These are phyloP conservation scores for Elsinoe ampelina DNA, from an alignment of 2,329 filamentous ascomycete species.

Conservation along the genomic window DNA sequence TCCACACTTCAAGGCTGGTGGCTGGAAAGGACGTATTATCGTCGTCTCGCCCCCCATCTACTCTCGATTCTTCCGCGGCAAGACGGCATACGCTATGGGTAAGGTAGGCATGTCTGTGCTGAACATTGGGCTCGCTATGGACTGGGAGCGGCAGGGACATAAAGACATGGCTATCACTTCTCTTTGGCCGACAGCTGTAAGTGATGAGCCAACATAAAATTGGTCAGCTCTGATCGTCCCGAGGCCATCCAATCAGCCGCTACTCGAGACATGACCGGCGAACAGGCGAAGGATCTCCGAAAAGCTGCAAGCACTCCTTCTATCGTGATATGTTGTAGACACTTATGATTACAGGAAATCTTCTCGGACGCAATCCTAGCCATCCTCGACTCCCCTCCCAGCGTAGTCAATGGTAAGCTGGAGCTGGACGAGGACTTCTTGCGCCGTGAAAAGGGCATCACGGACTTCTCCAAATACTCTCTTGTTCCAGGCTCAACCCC, in stretches of 20 bases:
- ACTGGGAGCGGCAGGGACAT: slow-evolving; percentile 59
- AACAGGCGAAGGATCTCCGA: slow-evolving; percentile 47
- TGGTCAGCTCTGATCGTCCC: background rate
- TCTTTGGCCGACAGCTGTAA: slow-evolving; percentile 69
- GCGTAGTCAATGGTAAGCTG: slow-evolving; percentile 59
- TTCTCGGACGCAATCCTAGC: slow-evolving; percentile 72
- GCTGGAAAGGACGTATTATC: slow-evolving; percentile 53
- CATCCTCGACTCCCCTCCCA: slow-evolving; percentile 53
- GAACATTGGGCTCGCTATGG: slow-evolving; percentile 74
- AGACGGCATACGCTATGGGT: slow-evolving; percentile 70
- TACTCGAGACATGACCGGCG: slow-evolving; percentile 45
- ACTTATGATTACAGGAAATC: slow-evolving; percentile 42
- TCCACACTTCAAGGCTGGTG: slow-evolving; percentile 49
- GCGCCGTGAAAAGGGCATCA: slow-evolving; percentile 51
- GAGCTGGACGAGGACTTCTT: slow-evolving; percentile 76
- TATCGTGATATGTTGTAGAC: background rate
- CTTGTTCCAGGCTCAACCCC: slow-evolving; percentile 56
- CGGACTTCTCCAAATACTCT: slow-evolving; percentile 64
- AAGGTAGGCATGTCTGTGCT: slow-evolving; percentile 77
- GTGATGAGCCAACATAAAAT: slow-evolving; percentile 22
- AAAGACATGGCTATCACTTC: slow-evolving; percentile 66
- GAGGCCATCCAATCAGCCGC: slow-evolving; percentile 66
- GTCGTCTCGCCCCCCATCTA: slow-evolving; percentile 81
- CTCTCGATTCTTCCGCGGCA: slow-evolving; percentile 73
- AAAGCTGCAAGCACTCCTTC: slow-evolving; percentile 39